Evolutionary conservation across 2,329 filamentous ascomycete genomes (phyloP), one percentile per base, ranked within the genome.

Genomic region (Westerdykella sp.): DNA sequence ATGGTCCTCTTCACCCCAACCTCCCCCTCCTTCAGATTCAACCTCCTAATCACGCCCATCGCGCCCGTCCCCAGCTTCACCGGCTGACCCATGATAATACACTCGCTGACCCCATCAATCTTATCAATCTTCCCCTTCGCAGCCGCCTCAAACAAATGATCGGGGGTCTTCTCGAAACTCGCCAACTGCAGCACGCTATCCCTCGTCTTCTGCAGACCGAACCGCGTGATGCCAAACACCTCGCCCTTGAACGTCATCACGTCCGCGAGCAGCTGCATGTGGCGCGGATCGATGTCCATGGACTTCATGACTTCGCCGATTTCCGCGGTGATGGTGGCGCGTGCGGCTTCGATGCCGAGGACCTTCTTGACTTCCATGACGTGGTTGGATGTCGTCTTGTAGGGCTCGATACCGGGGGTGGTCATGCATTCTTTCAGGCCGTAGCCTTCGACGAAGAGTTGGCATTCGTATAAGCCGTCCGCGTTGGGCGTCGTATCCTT

Each of bases 181-280:
- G 93, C 93, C 11, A 98, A 77, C 68, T 98, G 93, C 43, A 98
- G 73, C 10, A 97, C 93, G 13, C 81, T 87, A 67, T 98, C 93
- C 40, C 93, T 79, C 85, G 95, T 97, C 75, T 97, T 98, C 44
- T 89, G 86, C 21, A 98, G 76, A 40, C 93, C 93, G 67, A 97
- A 97, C 25, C 93, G 84, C 2, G 93, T 98, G 63, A 98, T 98
- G 40, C 93, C 93, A 14, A 96, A 78, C 0, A 98, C 87, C 55
- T 97, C 91, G 40, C 93, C 93, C 73, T 96, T 97, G 77, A 91
- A 97, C 1, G 93, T 97, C 93, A 98, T 98, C 42, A 96, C 90
- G 60, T 98, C 93, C 10, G 93, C 91, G 1, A 98, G 80, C 14
- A 98, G 78, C 65, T 96, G 85, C 89, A 98, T 97, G 71, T 98